These are phyloP conservation scores for Aurinia saxatilis DNA, from an alignment of 345 rosid species.

Conservation along the genomic window DNA sequence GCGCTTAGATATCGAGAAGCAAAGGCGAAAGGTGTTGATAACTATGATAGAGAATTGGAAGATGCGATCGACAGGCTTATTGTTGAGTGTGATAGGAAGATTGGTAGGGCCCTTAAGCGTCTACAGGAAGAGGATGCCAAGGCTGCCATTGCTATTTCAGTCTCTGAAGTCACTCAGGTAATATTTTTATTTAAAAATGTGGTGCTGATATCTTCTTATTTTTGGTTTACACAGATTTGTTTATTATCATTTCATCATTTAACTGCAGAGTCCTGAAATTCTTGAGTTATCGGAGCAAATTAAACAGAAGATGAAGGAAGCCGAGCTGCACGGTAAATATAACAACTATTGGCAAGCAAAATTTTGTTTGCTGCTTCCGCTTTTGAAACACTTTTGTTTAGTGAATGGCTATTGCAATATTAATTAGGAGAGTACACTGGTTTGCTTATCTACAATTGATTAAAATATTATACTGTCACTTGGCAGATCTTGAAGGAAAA, in stretches of 20 bases:
- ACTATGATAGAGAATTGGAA: slow-evolving; percentile 85
- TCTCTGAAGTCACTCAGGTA: slow-evolving; percentile 92
- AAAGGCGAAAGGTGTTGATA: slow-evolving; percentile 62
- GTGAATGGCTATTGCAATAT: not conserved
- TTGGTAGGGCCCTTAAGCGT: slow-evolving; percentile 84
- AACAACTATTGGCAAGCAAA: not conserved
- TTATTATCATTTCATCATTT: not conserved
- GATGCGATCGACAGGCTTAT: slow-evolving; percentile 86
- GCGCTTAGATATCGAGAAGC: slow-evolving; percentile 72
- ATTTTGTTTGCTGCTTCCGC: not conserved
- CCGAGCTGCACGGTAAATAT: slow-evolving; percentile 59
- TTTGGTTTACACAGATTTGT: not conserved
- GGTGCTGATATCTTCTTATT: not conserved
- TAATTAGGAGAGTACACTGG: not conserved
- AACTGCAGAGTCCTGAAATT: slow-evolving; percentile 57
- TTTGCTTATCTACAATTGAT: not conserved
- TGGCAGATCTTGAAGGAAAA: slow-evolving; percentile 82
- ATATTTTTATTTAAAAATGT: not conserved
- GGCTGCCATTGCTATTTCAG: slow-evolving; percentile 95
- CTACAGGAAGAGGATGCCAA: slow-evolving; percentile 98
- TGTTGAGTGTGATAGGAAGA: slow-evolving; percentile 93
- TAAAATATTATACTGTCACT: not conserved
- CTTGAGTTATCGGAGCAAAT: slow-evolving; percentile 76
- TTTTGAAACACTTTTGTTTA: not conserved
- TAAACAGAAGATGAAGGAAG: slow-evolving; percentile 84